Base-by-base conservation (phyloP, 345 rosid genomes). In the Viola odorata region DNA sequence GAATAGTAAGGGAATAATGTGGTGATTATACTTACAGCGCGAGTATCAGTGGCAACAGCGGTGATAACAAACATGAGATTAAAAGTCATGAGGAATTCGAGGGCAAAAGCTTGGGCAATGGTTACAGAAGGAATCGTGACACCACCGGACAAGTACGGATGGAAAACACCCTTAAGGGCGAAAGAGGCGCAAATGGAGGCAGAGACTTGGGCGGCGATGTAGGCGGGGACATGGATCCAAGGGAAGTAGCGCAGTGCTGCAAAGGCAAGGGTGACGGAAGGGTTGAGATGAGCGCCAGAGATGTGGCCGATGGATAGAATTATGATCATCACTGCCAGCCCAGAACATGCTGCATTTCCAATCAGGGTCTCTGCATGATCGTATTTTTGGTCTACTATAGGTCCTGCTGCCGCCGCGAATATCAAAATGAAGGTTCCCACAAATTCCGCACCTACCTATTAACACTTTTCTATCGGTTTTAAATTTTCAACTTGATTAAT, bases 391-490 rank as follows among this genome's bases (percentile, higher is more conserved):
- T 94, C 80, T 71, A 94, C 99, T 45, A 94, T 94, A 11, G 99
- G 97, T 2, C 81, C 99, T 0, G 97, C 99, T 4, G 97, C 74
- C 7, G 99, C 99, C 3, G 87, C 85, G 63, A 94, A 94, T 63
- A 94, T 89, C 48, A 94, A 76, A 63, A 94, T 87, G 72, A 94
- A 94, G 38, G 97, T 94, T 63, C 99, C 99, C 15, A 94, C 96
- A 44, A 92, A 92, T 77, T 92, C 99, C 0, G 99, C 99, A 45
- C 99, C 99, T 8, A 94, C 62, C 97, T 94, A n/a, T n/a, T n/a
- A n/a, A n/a, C n/a, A n/a, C n/a, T n/a, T n/a, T n/a, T n/a, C n/a
- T n/a, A n/a, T n/a, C n/a, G n/a, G n/a, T n/a, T n/a, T n/a, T n/a
- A n/a, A n/a, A n/a, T n/a, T n/a, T n/a, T n/a, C n/a, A n/a, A n/a